A percentile compares a stretch with the other conserved stretches of the same genome.
phyloP scores from a whole-genome alignment of 2,329 filamentous ascomycete genomes.

The Didymella pomorum region DNA sequence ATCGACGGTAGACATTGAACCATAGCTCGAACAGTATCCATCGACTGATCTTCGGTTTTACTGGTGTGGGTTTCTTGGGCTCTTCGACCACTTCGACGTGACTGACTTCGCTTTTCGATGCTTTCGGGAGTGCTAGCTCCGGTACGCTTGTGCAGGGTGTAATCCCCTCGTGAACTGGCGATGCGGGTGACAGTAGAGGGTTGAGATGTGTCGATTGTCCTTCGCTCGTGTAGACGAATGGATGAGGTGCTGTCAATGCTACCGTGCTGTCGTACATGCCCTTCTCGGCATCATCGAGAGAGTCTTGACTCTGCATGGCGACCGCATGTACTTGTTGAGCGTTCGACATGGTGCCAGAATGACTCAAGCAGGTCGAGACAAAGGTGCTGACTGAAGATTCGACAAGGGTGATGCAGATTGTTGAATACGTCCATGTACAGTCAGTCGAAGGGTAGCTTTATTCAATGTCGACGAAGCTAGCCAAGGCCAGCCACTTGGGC shows the following conservation, averaged over 20 bases:
- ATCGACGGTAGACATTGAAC: constrained; percentile 50
- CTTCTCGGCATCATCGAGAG: constrained; percentile 46
- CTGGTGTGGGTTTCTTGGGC: constrained; percentile 29
- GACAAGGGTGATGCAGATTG: constrained; percentile 35
- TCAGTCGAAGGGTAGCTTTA: constrained; percentile 38
- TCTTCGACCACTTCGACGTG: constrained; percentile 30
- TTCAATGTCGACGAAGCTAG: constrained; percentile 26
- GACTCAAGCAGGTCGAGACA: constrained; percentile 23
- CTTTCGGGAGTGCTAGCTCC: constrained; percentile 39
- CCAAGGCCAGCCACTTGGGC: constrained; percentile 37
- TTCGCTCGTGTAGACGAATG: constrained; percentile 40
- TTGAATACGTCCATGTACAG: constrained; percentile 28
- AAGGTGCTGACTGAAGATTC: constrained; percentile 28
- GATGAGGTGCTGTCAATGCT: constrained; percentile 33
- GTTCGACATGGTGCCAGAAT: constrained; percentile 32
- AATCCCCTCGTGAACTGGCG: constrained; percentile 47
- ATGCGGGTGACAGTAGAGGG: constrained; percentile 28
- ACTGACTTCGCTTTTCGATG: constrained; percentile 25
- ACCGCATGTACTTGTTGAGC: constrained; percentile 28
- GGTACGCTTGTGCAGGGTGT: constrained; percentile 45
- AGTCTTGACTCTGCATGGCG: constrained; percentile 31
- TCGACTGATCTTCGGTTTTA: constrained; percentile 36
- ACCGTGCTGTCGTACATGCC: constrained; percentile 41
- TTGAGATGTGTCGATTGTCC: constrained; percentile 22
- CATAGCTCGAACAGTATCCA: constrained; percentile 45